Evolutionary conservation across 2,329 filamentous ascomycete species (phyloP).

Genomic region (Whalleya microplaca): DNA sequence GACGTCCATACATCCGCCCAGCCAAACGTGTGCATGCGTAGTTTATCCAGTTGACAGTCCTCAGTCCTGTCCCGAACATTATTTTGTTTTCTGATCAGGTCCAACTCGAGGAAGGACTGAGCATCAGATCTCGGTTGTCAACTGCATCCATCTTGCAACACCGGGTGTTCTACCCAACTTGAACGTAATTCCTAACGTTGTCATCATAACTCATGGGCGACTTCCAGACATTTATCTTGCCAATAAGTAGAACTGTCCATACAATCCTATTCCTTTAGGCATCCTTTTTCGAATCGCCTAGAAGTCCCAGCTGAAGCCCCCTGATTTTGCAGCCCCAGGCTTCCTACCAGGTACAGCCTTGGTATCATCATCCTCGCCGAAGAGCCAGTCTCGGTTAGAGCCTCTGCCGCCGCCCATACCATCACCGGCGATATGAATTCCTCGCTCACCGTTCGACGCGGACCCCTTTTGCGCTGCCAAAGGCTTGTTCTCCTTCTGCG

Average conservation of each 20-base stretch:
- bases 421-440: conserved; percentile 59
- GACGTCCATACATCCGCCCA: not conserved
- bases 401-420: conserved; percentile 68
- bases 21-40: too few species aligned
- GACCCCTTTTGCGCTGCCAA: conserved; percentile 20
- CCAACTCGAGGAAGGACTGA: not conserved
- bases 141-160: not conserved
- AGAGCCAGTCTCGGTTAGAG: conserved; percentile 60
- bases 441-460: conserved; percentile 39
- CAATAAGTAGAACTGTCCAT: conserved; percentile 17
- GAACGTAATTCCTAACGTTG: not conserved
- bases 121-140: not conserved
- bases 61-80: not conserved
- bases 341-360: conserved; percentile 45
- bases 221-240: conserved; percentile 35
- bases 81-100: too few species aligned
- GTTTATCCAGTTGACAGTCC: not conserved
- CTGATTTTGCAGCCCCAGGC: conserved; percentile 30
- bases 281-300: conserved; percentile 31
- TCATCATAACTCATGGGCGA: conserved; percentile 40
- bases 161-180: not conserved
- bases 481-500: conserved; percentile 57
- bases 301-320: conserved; percentile 40
- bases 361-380: conserved; percentile 52
- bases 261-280: conserved; percentile 4